Conservation (phyloP, 805 yeast genomes). For the Wickerhamomyces canadensis region DNA sequence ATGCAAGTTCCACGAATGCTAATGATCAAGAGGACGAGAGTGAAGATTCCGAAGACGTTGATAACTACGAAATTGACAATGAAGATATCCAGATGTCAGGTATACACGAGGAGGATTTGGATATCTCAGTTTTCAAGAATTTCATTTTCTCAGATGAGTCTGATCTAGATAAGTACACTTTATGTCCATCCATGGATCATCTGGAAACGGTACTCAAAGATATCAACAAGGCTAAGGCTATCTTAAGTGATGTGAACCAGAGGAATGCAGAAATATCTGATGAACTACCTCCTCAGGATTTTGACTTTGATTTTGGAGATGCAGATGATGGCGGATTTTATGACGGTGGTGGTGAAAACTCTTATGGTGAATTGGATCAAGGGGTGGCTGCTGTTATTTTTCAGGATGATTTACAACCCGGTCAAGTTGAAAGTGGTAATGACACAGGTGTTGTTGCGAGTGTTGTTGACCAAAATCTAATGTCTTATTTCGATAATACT, state of each 20-base stretch:
- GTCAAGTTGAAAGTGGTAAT: slow-evolving; percentile 14
- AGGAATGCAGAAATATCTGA: slow-evolving; percentile 16
- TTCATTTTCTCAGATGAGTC: slow-evolving; percentile 27
- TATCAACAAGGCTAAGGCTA: slow-evolving; percentile 44
- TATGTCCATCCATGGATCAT: slow-evolving; percentile 71
- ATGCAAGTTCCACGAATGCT: slow-evolving; percentile 37
- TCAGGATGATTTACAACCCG: slow-evolving; percentile 14
- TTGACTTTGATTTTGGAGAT: slow-evolving; percentile 16
- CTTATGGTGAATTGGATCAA: slow-evolving; percentile 19
- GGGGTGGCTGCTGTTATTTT: slow-evolving; percentile 20
- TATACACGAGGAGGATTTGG: slow-evolving; percentile 24
- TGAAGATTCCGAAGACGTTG: slow-evolving; percentile 5
- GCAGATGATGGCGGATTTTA: slow-evolving; percentile 22
- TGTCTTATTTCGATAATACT: slow-evolving; percentile 77
- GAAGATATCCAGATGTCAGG: slow-evolving; percentile 18
- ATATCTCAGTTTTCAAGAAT: slow-evolving; percentile 16
- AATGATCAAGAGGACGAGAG: slow-evolving; percentile 7
- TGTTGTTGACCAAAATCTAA: slow-evolving; percentile 53
- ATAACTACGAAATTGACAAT: slow-evolving; percentile 19
- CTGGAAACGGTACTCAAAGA: slow-evolving; percentile 54
- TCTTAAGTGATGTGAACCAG: slow-evolving; percentile 35
- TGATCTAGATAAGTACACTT: slow-evolving; percentile 28
- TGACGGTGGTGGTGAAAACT: slow-evolving; percentile 15
- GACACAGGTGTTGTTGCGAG: slow-evolving; percentile 23
- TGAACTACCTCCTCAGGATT: slow-evolving; percentile 10